Evolutionary conservation across 345 rosid genomes (phyloP), one percentile per base, ranked within the genome.

Genomic region (Populus nigra): DNA sequence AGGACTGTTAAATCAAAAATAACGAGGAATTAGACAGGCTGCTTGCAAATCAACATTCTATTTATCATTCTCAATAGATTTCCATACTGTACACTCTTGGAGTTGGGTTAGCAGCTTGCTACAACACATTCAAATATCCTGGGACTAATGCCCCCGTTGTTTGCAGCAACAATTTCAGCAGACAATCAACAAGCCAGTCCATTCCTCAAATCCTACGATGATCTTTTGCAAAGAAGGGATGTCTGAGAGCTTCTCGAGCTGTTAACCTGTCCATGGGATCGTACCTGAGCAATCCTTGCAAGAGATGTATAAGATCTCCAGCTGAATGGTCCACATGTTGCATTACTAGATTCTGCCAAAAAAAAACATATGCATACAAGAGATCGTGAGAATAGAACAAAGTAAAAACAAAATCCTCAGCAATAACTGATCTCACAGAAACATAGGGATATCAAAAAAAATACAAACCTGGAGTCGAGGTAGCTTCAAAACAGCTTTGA

Each of bases 401-500:
- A 3, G 2, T 7, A 31, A 65, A 39, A 36, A 59, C 18, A 10
- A 11, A 36, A 8, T 62, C 23, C 33, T 29, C 23, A 22, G 12
- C 1, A 50, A 27, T 35, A 8, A 27, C 76, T 4, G 11, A 25
- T 25, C 33, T 13, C 43, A 33, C 47, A 17, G 22, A 0, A 20
- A 69, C 18, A 12, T 9, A 5, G 2, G 12, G 1, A 43, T 1
- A 22, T 16, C 0, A 2, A n/a, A 23, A 31, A 41, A n/a, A 65
- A 50, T 1, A 63, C 45, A 77, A 79, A 91, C 98, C 96, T 93
- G 96, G 75, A 93, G 94, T 8, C 98, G 88, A 7, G 88, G 87
- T 20, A 93, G 87, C 88, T 93, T 93, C 71, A 70, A 33, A 39
- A 93, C 98, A 68, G 95, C 91, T 79, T 88, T 90, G 16, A 93